Evolutionary conservation across 202 grass and related monocot species (phyloP), one percentile per base, ranked within the genome.

Genomic region (Setaria italica): DNA sequence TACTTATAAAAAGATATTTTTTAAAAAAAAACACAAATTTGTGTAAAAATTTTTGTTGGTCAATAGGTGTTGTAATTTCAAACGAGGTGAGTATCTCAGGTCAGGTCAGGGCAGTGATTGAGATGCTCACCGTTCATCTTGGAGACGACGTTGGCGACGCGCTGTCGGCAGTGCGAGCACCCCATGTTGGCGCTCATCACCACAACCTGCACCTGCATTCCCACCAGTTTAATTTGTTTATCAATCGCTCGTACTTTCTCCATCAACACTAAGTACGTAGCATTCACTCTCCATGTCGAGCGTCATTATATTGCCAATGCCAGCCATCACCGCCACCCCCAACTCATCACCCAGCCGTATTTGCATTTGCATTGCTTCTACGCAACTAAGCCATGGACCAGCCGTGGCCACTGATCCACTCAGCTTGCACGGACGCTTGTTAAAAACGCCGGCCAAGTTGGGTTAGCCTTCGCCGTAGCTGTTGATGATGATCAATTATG

Each of bases 121-220:
- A 7, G 62, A 89, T 85, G 76, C 90, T 97, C 67, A 97, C 97
- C 86, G 42, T 99, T 94, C 97, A 99, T 99, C 88, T 92, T 99
- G 87, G 97, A 94, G 80, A 99, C 89, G 20, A 99, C 85, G 54
- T 88, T 91, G 63, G 97, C 88, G 48, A 99, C 89, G 48, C 97
- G 91, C 83, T 82, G 80, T 57, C 89, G 94, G 82, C 97, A 99
- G 80, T 97, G 97, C 14, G 71, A 87, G 34, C 97, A 99, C 10
- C 90, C 90, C 97, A 97, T 99, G 78, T 99, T 91, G 74, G 97
- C 97, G 83, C 85, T 99, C 92, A 99, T 93, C 51, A 99, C 97
- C 57, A 99, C 90, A 58, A 99, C 94, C 78, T 99, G 97, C 65
- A 97, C 92, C 97, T 97, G 83, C 72, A 80, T 57, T 68, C 4